A percentile compares a stretch with the other conserved stretches of the same genome.
phyloP scores from a whole-genome alignment of 225 moss, liverwort and hornwort species.

The Straminergon stramineum region DNA sequence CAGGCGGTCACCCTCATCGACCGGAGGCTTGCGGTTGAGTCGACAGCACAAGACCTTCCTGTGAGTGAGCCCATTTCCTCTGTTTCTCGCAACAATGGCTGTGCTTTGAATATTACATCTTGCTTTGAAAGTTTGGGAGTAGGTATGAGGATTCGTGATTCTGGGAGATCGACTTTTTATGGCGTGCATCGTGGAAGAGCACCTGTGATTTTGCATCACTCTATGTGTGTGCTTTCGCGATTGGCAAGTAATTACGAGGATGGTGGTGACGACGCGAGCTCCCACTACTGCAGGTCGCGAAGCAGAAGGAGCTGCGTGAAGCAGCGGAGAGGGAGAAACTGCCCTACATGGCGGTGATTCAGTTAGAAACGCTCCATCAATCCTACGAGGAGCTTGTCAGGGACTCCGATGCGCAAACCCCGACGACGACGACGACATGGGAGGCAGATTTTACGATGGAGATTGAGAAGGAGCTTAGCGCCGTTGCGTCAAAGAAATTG shows the following conservation, averaged over 20 bases:
- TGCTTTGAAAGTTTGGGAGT: neutral
- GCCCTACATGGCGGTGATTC: constrained; percentile 59
- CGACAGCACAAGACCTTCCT: neutral
- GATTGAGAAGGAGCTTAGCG: constrained; percentile 25
- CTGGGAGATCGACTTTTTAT: neutral
- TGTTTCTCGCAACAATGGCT: too few relatives aligned
- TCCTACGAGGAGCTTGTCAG: constrained; percentile 38
- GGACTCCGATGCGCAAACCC: neutral
- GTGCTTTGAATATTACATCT: neutral
- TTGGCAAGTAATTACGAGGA: neutral
- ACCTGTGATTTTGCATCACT: neutral
- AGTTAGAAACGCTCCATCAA: constrained; percentile 69
- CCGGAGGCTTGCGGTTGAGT: constrained; percentile 8
- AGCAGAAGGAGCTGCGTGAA: constrained; percentile 44
- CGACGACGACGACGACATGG: neutral
- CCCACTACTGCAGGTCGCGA: constrained; percentile 1
- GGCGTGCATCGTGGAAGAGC: neutral
- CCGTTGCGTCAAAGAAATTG: constrained; percentile 19
- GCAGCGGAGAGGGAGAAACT: constrained; percentile 60
- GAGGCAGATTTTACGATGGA: neutral
- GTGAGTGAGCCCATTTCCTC: neutral
- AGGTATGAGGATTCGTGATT: neutral
- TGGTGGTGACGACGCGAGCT: neutral
- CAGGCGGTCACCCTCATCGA: constrained; percentile 17
- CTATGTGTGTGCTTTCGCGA: neutral